Evolutionary conservation across 2,329 filamentous ascomycete genomes (phyloP), one percentile per base, ranked within the genome.

Genomic region (Aspergillus clavatus): DNA sequence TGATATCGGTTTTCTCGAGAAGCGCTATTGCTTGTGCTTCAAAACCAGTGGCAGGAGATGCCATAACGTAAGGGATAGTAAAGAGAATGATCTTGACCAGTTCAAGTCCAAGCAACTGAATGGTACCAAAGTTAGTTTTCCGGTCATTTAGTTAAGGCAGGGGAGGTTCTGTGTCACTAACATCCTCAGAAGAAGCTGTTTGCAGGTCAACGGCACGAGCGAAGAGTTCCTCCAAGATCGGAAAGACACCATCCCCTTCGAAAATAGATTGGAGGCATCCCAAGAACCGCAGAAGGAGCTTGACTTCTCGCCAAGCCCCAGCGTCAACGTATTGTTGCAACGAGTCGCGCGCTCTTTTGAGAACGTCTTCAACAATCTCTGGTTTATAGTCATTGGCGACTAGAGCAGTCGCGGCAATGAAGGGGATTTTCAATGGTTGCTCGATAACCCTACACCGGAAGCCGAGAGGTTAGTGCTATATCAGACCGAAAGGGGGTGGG

Each of bases 361-460:
- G 74, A 16, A 95, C 74, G 52, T 89, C 81, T 28, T 77, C 76
- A 24, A 85, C 80, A 27, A 95, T 76, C 54, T 93, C 86, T 4
- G 85, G 76, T 62, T 88, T 89, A 57, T 86, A 72, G 21, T 81
- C 79, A 71, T 97, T 96, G 54, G 84, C 79, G 45, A 89, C 79
- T 46, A 95, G 77, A 35, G 94, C 79, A 11, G 91, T 83, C 16
- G 87, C 88, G 7, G 90, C 89, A 28, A 95, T 79, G 64, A 96
- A 97, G 0, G 93, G 91, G n/a, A 89, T 94, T 75, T 97, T 97
- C 68, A 98, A 84, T 1, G 93, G 93, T 71, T 98, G 93, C 71
- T 98, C 93, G 27, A 88, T 66, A 35, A 86, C 78, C 54, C 79
- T 82, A 47, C 21, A 24, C 38, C 24, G 18, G 19, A 19, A 47